Conservation (phyloP, 2,329 filamentous ascomycete species). For the Arthrocladium fulminans region DNA sequence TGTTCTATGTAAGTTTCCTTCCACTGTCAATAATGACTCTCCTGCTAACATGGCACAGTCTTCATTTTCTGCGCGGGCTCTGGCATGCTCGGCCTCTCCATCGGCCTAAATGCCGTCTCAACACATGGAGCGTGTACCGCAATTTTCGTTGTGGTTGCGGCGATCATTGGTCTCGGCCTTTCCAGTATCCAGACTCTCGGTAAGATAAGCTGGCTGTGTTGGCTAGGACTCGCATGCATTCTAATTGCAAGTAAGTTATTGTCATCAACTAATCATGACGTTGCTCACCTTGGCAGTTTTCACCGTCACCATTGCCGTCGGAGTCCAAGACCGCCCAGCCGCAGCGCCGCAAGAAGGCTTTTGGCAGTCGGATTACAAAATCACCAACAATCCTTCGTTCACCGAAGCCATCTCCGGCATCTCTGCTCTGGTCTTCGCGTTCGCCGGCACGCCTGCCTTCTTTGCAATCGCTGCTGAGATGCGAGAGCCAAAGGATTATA, state of each 20-base stretch:
- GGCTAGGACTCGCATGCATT: conserved; percentile 51
- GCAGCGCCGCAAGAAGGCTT: conserved; percentile 50
- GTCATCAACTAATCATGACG: background rate
- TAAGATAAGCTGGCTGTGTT: too few species aligned
- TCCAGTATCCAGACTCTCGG: too few species aligned
- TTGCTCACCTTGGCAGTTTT: conserved; percentile 40
- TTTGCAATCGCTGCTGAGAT: conserved; percentile 59
- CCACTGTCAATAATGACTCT: background rate
- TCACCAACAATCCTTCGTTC: conserved; percentile 18
- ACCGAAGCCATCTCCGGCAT: conserved; percentile 29
- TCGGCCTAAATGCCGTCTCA: conserved; percentile 52
- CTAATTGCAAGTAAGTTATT: conserved; percentile 38
- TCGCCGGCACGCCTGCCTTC: conserved; percentile 60
- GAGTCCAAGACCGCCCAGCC: conserved; percentile 48
- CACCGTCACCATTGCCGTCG: conserved; percentile 46
- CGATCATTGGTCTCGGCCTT: too few species aligned
- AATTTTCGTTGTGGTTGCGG: too few species aligned
- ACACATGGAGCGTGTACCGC: conserved; percentile 50
- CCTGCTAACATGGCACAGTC: conserved; percentile 29
- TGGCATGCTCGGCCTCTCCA: conserved; percentile 51
- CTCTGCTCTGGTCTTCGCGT: conserved; percentile 57
- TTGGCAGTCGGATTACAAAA: conserved; percentile 5
- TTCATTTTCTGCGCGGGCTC: conserved; percentile 45
- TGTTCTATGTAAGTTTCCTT: conserved; percentile 43
- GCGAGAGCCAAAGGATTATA: conserved; percentile 51